A percentile compares a stretch with the other conserved stretches of the same genome.
Conservation (phyloP, 805 yeast species). For the Saturnispora serradocipensis region DNA sequence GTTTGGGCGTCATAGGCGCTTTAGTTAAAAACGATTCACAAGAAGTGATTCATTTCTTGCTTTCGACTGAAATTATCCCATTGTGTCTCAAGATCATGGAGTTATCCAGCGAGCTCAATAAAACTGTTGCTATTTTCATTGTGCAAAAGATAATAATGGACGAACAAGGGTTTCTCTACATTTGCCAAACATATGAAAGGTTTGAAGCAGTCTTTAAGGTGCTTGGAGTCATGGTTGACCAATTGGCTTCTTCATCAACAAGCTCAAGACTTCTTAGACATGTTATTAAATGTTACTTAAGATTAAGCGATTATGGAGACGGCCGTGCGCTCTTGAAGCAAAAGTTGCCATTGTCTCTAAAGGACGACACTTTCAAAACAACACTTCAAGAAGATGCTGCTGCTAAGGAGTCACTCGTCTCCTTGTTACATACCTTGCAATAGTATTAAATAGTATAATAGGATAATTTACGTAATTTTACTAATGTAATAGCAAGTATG, state of each 20-base stretch:
- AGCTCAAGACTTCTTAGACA: constrained; percentile 75
- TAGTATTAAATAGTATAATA: neutral
- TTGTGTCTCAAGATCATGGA: constrained; percentile 92
- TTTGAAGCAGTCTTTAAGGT: constrained; percentile 92
- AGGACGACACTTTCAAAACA: constrained; percentile 75
- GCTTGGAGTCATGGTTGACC: constrained; percentile 76
- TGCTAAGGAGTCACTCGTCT: constrained; percentile 80
- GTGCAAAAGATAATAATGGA: constrained; percentile 88
- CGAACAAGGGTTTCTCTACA: constrained; percentile 82
- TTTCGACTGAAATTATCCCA: constrained; percentile 96
- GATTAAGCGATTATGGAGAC: constrained; percentile 82
- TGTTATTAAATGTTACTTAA: constrained; percentile 85
- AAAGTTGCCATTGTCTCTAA: constrained; percentile 77
- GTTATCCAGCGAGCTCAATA: constrained; percentile 83
- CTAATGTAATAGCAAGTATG: neutral
- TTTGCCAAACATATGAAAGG: constrained; percentile 91
- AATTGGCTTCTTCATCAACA: constrained; percentile 64
- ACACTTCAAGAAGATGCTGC: constrained; percentile 80
- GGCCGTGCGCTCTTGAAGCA: constrained; percentile 81
- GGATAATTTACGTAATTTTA: neutral
- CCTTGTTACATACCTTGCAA: constrained; percentile 52
- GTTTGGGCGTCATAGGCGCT: constrained; percentile 95
- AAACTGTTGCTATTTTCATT: constrained; percentile 94
- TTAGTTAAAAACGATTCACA: constrained; percentile 92
- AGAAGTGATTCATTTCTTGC: constrained; percentile 82